A percentile compares a stretch with the other conserved stretches of the same genome.
These are phyloP conservation scores for Chlamydomonas applanata DNA, from an alignment of 139 green algal genomes.

Conservation along the genomic window DNA sequence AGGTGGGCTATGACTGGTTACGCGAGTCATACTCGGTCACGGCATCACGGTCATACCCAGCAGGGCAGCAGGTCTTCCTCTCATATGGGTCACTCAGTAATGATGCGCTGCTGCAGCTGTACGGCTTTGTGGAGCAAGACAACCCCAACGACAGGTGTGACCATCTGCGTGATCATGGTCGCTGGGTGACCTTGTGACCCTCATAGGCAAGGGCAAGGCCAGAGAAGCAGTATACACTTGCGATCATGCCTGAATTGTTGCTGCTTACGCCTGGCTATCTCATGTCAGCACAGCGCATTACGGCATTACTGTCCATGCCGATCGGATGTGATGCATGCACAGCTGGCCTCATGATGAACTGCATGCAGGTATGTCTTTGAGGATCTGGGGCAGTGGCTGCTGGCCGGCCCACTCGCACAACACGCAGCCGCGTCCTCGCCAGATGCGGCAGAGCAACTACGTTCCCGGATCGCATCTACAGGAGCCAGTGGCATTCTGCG, in stretches of 20 bases:
- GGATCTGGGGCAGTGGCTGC: neutral
- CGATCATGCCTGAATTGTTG: too few species aligned
- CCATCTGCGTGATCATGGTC: slow-evolving; percentile 63
- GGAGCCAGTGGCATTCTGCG: neutral
- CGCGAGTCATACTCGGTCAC: slow-evolving; percentile 15
- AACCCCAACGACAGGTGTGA: slow-evolving; percentile 78
- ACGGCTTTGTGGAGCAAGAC: slow-evolving; percentile 74
- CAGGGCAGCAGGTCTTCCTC: slow-evolving; percentile 59
- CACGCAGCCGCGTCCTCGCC: neutral
- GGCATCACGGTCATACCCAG: neutral
- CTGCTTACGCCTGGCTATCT: too few species aligned
- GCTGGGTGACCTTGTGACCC: too few species aligned
- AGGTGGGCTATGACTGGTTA: slow-evolving; percentile 28
- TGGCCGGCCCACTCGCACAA: neutral
- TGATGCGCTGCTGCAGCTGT: slow-evolving; percentile 86
- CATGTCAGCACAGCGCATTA: too few species aligned
- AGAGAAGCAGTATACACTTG: too few species aligned
- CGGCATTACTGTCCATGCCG: too few species aligned
- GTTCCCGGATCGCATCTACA: neutral
- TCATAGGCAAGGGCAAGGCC: too few species aligned
- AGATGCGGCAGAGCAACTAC: neutral
- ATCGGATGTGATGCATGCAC: too few species aligned
- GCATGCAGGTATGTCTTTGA: slow-evolving; percentile 22
- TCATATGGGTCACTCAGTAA: slow-evolving; percentile 81
- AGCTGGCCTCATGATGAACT: too few species aligned